Percentiles rank a stretch among this genome's conserved stretches.
These are phyloP conservation scores for Melocanna baccifera DNA, from an alignment of 176 grass and related monocot genomes.

Conservation along the genomic window DNA sequence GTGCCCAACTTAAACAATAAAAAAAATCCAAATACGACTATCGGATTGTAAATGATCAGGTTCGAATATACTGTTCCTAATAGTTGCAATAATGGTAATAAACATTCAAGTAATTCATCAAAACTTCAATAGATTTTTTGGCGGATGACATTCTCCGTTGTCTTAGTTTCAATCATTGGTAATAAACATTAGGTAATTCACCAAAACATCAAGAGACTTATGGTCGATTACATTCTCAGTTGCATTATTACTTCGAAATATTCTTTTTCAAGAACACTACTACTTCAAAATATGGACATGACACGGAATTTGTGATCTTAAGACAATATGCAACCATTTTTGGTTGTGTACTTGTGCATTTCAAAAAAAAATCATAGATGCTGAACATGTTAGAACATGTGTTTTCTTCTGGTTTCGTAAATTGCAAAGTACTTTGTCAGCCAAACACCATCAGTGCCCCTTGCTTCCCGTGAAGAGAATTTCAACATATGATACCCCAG, in stretches of 20 bases:
- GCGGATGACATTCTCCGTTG: not conserved
- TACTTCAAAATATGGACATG: no score
- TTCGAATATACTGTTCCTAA: not conserved
- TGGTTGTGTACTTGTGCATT: no score
- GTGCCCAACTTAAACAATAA: not conserved
- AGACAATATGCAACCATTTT: no score
- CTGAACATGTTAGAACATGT: no score
- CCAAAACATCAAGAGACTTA: not conserved
- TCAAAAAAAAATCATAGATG: no score
- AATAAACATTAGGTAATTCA: conserved; percentile 1
- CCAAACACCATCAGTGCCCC: not conserved
- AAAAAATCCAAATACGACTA: not conserved
- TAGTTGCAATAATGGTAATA: not conserved
- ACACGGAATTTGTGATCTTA: no score
- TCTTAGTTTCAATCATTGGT: not conserved
- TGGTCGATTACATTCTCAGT: not conserved
- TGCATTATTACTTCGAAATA: no score
- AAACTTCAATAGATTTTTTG: not conserved
- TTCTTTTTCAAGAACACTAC: no score
- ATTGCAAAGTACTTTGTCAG: not conserved
- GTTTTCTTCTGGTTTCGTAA: not conserved
- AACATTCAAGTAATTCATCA: not conserved
- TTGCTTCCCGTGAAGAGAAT: not conserved
- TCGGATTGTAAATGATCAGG: not conserved
- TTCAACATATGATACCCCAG: not conserved